Percentiles rank a stretch among this genome's conserved stretches.
phyloP scores from a whole-genome alignment of 2,329 filamentous ascomycete species.

The Juglanconis sp. region DNA sequence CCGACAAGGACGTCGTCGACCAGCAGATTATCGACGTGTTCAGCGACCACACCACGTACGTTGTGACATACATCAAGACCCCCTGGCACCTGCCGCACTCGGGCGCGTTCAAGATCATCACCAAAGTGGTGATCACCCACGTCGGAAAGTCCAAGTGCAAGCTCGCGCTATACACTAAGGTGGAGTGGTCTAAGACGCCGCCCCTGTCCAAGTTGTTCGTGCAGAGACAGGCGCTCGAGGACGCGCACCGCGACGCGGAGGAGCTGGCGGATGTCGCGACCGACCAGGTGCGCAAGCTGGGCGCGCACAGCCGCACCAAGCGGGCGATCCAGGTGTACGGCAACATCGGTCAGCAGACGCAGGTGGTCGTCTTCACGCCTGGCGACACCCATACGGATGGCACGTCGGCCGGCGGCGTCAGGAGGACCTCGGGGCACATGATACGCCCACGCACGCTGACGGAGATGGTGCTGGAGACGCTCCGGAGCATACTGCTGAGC shows the following conservation, averaged over 20 bases:
- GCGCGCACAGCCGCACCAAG: constrained; percentile 70
- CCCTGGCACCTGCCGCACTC: constrained; percentile 85
- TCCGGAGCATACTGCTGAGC: constrained; percentile 71
- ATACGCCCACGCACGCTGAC: constrained; percentile 62
- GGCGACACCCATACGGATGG: constrained; percentile 33
- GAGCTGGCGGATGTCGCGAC: constrained; percentile 73
- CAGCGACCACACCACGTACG: constrained; percentile 70
- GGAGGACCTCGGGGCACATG: constrained; percentile 43
- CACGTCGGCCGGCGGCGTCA: constrained; percentile 39
- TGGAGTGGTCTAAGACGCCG: constrained; percentile 78
- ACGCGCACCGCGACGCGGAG: constrained; percentile 68
- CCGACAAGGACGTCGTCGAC: constrained; percentile 61
- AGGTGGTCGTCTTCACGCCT: constrained; percentile 59
- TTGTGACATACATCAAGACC: constrained; percentile 59
- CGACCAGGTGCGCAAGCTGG: constrained; percentile 73
- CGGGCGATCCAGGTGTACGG: constrained; percentile 79
- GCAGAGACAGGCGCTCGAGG: constrained; percentile 71
- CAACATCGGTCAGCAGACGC: constrained; percentile 65
- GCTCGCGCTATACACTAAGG: constrained; percentile 79
- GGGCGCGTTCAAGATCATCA: constrained; percentile 75
- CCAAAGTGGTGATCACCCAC: constrained; percentile 91
- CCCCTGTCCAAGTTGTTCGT: constrained; percentile 58
- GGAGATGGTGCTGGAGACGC: constrained; percentile 68
- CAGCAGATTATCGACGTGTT: constrained; percentile 82
- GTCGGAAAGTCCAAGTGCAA: constrained; percentile 89